Evolutionary conservation across 495 filamentous ascomycete genomes (phyloP), one percentile per base, ranked within the genome.

Genomic region (Bryoglossum gracile): DNA sequence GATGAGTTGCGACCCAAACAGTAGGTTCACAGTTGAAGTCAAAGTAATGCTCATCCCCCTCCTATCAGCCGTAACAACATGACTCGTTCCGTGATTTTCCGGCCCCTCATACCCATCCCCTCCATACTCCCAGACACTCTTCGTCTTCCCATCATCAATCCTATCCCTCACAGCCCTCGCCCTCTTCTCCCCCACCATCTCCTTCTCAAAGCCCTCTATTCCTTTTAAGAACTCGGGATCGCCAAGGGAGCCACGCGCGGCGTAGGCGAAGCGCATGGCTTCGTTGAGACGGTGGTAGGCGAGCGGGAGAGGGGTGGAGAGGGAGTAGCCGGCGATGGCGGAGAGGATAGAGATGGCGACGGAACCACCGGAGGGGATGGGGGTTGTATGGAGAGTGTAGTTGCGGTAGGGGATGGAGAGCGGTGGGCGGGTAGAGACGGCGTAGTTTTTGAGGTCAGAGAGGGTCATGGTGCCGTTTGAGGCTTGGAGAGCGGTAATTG

Each of bases 211-310:
- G 18, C 68, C 61, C n/a, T 73, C 63, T 47, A 91, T 65, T 5
- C 78, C 78, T 3, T 66, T 43, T 2, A 90, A 71, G 59, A 85
- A 95, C 0, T 61, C 65, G 0, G 90, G 90, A 62, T 96, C 90
- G 13, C 88, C 90, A 1, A 96, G 70, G 2, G 83, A 69, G 17
- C 64, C 24, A 69, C 77, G 65, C 65, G 76, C 83, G 72, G 64
- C 90, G 62, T 95, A 95, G 1, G 78, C 87, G 65, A 91, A 95
- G 14, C 89, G 77, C 62, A 92, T 88, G 2, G 86, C 83, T 66
- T 96, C 90, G 50, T 87, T 80, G 44, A 95, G 71, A 3, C 88
- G 77, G 66, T 95, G 90, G 2, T 82, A 82, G 16, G 78, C 89
- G 1, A 81, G 48, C 45, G 85, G 81, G 9, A 80, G 53, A 17